Percentiles rank a stretch among this genome's conserved stretches.
Conservation (phyloP, 2,329 filamentous ascomycete species). For the Pseudocercospora fuligena region DNA sequence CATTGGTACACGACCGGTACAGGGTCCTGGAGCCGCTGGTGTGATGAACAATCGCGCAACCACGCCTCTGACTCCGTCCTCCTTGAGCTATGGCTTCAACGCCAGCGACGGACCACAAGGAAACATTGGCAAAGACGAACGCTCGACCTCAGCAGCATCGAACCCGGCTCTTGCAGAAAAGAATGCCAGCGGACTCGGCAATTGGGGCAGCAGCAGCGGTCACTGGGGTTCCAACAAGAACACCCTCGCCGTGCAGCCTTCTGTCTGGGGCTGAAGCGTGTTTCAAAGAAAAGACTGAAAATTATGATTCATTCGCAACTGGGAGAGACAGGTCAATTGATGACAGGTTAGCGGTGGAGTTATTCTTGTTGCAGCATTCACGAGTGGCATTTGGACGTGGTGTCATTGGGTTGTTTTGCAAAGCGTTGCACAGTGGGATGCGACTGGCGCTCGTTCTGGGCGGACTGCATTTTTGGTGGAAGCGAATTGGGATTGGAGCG, state of each 20-base stretch:
- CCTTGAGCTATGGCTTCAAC: conserved; percentile 73
- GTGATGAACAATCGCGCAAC: conserved; percentile 80
- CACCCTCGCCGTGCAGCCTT: conserved; percentile 83
- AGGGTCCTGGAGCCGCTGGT: conserved; percentile 61
- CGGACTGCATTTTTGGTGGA: conserved; percentile 14
- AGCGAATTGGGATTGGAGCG: conserved; percentile 10
- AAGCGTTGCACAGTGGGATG: conserved; percentile 10
- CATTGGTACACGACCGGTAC: conserved; percentile 85
- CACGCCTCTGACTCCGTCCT: conserved; percentile 83
- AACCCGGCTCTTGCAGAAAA: conserved; percentile 60
- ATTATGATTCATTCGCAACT: conserved; percentile 12
- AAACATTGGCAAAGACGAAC: conserved; percentile 56
- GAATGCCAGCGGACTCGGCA: conserved; percentile 49
- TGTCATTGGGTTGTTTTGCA: conserved; percentile 21
- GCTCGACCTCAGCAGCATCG: conserved; percentile 61
- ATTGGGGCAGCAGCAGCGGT: conserved; percentile 79
- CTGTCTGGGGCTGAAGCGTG: conserved; percentile 77
- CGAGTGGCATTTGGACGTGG: conserved; percentile 27
- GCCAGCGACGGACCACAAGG: conserved; percentile 58
- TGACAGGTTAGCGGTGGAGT: conserved; percentile 27
- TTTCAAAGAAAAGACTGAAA: conserved; percentile 12
- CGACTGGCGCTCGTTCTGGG: conserved; percentile 13
- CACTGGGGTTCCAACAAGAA: conserved; percentile 82
- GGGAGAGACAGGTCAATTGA: conserved; percentile 20
- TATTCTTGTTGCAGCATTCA: conserved; percentile 24